Evolutionary conservation across 163 green algal genomes (phyloP).

Genomic region (Chlorella variabilis): DNA sequence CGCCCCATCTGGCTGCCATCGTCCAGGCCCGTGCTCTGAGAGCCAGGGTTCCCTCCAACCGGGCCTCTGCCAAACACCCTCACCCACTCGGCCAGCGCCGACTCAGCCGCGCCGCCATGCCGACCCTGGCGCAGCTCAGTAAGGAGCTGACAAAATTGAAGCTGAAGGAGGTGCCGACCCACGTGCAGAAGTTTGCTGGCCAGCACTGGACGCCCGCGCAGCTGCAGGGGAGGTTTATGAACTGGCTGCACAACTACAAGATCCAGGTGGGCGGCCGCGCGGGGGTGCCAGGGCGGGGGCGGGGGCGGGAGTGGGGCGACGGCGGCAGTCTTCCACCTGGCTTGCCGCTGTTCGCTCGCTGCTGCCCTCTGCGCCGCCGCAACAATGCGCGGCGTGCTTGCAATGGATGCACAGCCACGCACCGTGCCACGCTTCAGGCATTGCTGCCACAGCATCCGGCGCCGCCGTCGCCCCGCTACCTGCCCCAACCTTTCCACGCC

Average conservation of each 20-base stretch:
- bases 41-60: background rate
- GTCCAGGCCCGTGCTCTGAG: too few species aligned
- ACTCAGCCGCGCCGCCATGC: conserved; percentile 31
- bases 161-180: conserved; percentile 49
- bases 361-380: too few species aligned
- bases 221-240: conserved; percentile 36
- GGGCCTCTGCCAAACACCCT: background rate
- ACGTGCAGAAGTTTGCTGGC: conserved; percentile 49
- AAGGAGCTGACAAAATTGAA: conserved; percentile 33
- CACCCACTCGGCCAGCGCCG: too few species aligned
- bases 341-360: too few species aligned
- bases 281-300: background rate
- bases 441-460: too few species aligned
- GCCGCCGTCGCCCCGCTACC: too few species aligned
- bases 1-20: too few species aligned
- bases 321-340: background rate
- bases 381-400: too few species aligned
- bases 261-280: conserved; percentile 29
- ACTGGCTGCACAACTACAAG: conserved; percentile 53
- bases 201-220: conserved; percentile 46
- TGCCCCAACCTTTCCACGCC: too few species aligned
- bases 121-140: conserved; percentile 38
- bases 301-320: background rate
- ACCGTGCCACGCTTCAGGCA: too few species aligned
- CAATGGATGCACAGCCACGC: too few species aligned